A percentile compares a stretch with the other conserved stretches of the same genome.
phyloP scores from a whole-genome alignment of 2,329 filamentous ascomycete species.

The Macrophomina tecta region DNA sequence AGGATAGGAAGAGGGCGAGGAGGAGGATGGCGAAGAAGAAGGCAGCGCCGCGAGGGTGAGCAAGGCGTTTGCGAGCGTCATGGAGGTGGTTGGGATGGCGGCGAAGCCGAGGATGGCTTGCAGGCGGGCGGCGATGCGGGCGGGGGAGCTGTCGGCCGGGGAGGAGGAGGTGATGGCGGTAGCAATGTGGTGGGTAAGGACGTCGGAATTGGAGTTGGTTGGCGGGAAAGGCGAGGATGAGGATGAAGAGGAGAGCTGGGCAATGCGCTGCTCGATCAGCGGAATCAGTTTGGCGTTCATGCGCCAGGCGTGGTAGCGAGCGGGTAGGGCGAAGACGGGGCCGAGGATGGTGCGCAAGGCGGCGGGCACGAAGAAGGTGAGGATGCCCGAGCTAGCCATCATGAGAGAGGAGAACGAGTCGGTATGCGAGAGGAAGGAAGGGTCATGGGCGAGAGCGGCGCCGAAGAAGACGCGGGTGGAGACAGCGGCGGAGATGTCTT shows the following conservation, averaged over 20 bases:
- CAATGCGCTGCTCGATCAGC: conserved; percentile 17
- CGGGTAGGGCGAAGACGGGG: conserved; percentile 22
- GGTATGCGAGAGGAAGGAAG: neutral
- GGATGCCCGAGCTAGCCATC: neutral
- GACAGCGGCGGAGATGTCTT: neutral
- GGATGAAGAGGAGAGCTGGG: neutral
- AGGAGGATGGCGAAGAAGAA: neutral
- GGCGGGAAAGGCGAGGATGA: neutral
- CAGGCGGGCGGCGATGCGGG: conserved; percentile 22
- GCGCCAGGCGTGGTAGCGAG: conserved; percentile 15
- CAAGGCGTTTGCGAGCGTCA: conserved; percentile 9
- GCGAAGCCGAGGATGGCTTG: conserved; percentile 33
- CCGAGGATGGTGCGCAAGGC: conserved; percentile 15
- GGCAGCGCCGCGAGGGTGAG: conserved; percentile 3
- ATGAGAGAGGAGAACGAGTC: neutral
- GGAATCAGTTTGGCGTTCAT: conserved; percentile 23
- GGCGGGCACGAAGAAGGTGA: conserved; percentile 6
- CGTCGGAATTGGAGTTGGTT: neutral
- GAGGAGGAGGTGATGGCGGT: conserved; percentile 9
- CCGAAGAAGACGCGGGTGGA: conserved; percentile 22
- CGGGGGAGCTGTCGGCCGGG: neutral
- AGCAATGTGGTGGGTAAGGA: conserved; percentile 8
- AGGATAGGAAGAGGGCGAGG: neutral
- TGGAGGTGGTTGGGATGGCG: conserved; percentile 34
- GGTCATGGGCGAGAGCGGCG: neutral